Evolutionary conservation across 495 filamentous ascomycete species (phyloP).

Genomic region (Xylaria castorea): DNA sequence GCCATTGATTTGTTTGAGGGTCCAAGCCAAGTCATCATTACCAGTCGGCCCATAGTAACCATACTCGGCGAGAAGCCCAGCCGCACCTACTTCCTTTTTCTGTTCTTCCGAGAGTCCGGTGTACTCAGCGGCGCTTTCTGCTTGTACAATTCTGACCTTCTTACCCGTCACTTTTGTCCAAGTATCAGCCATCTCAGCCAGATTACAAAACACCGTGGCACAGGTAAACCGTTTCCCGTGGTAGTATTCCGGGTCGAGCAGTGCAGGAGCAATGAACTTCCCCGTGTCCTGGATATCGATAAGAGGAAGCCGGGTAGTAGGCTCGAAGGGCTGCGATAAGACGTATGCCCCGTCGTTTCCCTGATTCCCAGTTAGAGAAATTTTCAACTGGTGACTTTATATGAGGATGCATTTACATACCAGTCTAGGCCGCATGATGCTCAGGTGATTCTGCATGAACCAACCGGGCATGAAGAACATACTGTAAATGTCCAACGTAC

Average conservation of each 20-base stretch:
- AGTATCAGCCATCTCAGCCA: not conserved
- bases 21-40: not conserved
- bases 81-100: not conserved
- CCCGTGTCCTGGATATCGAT: not conserved
- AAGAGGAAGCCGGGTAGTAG: not conserved
- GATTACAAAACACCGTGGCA: not conserved
- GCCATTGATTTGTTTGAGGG: not conserved
- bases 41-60: not conserved
- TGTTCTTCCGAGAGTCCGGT: not conserved
- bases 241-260: not conserved
- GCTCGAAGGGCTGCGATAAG: not conserved
- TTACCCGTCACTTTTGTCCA: not conserved
- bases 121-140: not conserved
- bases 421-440: not conserved
- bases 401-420: not conserved
- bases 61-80: not conserved
- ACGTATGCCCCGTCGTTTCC: not conserved
- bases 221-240: slow-evolving; percentile 5
- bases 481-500: not conserved
- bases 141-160: not conserved
- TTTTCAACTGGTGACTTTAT: not conserved
- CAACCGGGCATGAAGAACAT: slow-evolving; percentile 2
- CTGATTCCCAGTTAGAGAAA: not conserved
- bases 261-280: not conserved
- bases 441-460: slow-evolving; percentile 7